Percentiles rank a stretch among this genome's conserved stretches.
These are phyloP conservation scores for Ceriops decandra DNA, from an alignment of 345 rosid genomes.

Conservation along the genomic window DNA sequence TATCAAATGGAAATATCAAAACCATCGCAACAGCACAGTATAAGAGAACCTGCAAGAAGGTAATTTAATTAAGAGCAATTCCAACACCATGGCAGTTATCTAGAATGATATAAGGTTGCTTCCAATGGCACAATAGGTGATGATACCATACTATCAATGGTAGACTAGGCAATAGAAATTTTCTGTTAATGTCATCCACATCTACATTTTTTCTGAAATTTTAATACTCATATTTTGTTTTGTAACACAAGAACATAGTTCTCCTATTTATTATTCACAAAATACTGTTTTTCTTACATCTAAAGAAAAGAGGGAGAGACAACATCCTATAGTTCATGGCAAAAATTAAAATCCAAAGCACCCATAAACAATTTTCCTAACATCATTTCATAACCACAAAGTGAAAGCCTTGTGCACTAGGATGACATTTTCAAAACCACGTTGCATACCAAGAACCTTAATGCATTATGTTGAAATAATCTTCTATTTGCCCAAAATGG, in stretches of 20 bases:
- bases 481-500: no score
- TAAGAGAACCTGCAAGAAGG: conserved; percentile 63
- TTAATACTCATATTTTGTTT: background rate
- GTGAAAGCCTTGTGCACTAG: no score
- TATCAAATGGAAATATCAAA: conserved; percentile 78
- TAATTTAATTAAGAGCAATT: conserved; percentile 2
- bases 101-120: background rate
- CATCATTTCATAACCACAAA: background rate
- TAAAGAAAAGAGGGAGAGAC: no score
- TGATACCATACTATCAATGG: background rate
- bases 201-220: background rate
- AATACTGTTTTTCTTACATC: no score
- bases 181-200: background rate
- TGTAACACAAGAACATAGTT: background rate
- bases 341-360: background rate
- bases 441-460: no score
- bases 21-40: conserved; percentile 61
- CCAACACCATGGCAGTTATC: background rate
- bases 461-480: no score
- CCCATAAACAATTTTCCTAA: background rate
- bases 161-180: no score
- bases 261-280: background rate
- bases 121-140: background rate
- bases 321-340: no score
- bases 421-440: no score